A percentile compares a stretch with the other conserved stretches of the same genome.
Conservation (phyloP, 768 basidiomycete species). For the Kwoniella dendrophila region DNA sequence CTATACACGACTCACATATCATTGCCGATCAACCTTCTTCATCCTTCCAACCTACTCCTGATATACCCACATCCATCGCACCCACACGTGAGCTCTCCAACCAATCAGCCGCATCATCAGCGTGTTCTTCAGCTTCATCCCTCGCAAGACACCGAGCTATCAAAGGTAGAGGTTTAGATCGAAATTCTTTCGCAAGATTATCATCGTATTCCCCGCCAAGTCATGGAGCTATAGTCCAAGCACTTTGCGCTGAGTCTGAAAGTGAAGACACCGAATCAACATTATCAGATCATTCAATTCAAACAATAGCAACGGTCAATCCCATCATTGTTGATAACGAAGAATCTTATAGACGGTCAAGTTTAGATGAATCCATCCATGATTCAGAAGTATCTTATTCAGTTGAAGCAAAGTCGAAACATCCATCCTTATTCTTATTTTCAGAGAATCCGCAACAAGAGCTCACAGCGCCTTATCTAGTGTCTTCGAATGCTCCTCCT, state of each 20-base stretch:
- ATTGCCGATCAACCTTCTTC: background rate
- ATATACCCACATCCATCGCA: background rate
- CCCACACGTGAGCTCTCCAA: constrained; percentile 2
- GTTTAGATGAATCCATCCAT: background rate
- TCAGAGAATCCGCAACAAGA: background rate
- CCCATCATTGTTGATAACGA: background rate
- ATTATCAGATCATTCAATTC: constrained; percentile 16
- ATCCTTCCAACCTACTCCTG: background rate
- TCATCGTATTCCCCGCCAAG: background rate
- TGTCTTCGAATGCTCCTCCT: constrained; percentile 6
- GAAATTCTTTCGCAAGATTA: background rate
- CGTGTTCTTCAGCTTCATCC: constrained; percentile 19
- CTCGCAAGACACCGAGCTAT: constrained; percentile 17
- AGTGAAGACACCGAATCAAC: constrained; percentile 12
- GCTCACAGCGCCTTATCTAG: constrained; percentile 15
- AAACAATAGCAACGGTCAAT: constrained; percentile 14
- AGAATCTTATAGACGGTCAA: background rate
- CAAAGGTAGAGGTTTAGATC: background rate
- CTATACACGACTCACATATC: background rate
- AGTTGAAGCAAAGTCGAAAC: background rate
- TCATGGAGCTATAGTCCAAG: background rate
- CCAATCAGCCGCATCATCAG: constrained; percentile 10
- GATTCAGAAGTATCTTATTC: background rate
- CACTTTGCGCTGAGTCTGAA: constrained; percentile 1
- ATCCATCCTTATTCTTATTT: background rate